A percentile compares a stretch with the other conserved stretches of the same genome.
These are phyloP conservation scores for Rhizopogon vulgaris DNA, from an alignment of 768 basidiomycete genomes.

Conservation along the genomic window DNA sequence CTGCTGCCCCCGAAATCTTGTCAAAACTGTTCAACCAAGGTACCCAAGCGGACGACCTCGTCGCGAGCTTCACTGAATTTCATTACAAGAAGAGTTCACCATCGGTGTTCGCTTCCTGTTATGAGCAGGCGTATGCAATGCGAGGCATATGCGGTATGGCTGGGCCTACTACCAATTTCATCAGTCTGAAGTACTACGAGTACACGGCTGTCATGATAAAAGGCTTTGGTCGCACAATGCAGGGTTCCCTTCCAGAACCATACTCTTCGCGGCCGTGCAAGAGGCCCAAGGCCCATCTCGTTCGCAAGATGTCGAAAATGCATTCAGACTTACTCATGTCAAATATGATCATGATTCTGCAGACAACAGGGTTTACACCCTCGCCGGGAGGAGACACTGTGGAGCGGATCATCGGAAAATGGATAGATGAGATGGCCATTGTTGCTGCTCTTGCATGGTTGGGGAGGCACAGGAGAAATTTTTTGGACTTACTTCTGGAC, in stretches of 20 bases:
- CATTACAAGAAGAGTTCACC: constrained; percentile 17
- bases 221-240: not conserved
- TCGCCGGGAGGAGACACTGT: not conserved
- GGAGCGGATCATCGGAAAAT: not conserved
- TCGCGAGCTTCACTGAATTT: constrained; percentile 26
- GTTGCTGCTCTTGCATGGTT: constrained; percentile 4
- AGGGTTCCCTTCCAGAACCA: not conserved
- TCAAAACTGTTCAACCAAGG: not conserved
- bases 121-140: not conserved
- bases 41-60: not conserved
- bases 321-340: not conserved
- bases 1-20: not conserved
- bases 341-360: not conserved
- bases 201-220: not conserved
- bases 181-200: not conserved
- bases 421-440: constrained; percentile 1
- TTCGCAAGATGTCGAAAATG: not conserved
- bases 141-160: not conserved
- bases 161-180: not conserved
- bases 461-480: constrained; percentile 3
- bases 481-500: not conserved
- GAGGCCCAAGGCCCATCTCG: not conserved
- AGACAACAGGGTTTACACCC: not conserved
- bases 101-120: not conserved
- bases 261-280: not conserved